These are phyloP conservation scores for Ilyonectria sp. DNA, from an alignment of 2,329 filamentous ascomycete genomes.

Conservation along the genomic window DNA sequence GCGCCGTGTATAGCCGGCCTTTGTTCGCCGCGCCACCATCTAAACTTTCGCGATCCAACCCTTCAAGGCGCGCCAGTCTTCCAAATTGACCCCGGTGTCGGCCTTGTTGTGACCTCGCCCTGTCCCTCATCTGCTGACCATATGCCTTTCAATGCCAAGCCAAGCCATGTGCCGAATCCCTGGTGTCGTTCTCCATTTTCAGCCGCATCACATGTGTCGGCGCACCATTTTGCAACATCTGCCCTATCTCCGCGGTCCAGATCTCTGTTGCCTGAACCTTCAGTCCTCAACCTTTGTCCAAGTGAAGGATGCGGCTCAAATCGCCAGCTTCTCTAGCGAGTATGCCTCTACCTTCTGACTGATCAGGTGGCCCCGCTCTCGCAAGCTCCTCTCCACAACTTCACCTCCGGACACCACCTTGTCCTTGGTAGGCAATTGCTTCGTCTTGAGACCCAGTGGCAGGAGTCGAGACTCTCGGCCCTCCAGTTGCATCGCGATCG, in stretches of 20 bases:
- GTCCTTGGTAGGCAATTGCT: constrained; percentile 63
- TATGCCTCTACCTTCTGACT: constrained; percentile 87
- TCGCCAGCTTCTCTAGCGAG: constrained; percentile 82
- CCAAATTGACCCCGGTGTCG: background rate
- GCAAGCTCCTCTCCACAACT: constrained; percentile 75
- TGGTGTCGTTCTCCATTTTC: constrained; percentile 17
- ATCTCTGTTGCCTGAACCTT: constrained; percentile 6
- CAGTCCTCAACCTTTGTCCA: constrained; percentile 19
- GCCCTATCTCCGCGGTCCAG: constrained; percentile 8
- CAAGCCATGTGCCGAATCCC: constrained; percentile 14
- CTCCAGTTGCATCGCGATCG: constrained; percentile 59
- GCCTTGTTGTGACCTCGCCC: constrained; percentile 13
- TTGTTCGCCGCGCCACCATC: constrained; percentile 29
- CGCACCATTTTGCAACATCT: constrained; percentile 9
- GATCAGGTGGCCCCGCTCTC: constrained; percentile 84
- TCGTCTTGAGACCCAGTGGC: constrained; percentile 80
- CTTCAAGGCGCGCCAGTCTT: background rate
- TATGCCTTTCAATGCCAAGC: constrained; percentile 14
- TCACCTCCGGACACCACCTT: constrained; percentile 80
- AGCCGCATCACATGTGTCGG: constrained; percentile 29
- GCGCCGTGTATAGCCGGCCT: constrained; percentile 45
- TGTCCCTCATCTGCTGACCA: constrained; percentile 21
- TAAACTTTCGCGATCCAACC: background rate
- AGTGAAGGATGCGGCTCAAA: constrained; percentile 62
- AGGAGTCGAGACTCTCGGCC: constrained; percentile 67